Evolutionary conservation across 345 rosid species (phyloP).

Genomic region (Rhodomyrtus tomentosa): DNA sequence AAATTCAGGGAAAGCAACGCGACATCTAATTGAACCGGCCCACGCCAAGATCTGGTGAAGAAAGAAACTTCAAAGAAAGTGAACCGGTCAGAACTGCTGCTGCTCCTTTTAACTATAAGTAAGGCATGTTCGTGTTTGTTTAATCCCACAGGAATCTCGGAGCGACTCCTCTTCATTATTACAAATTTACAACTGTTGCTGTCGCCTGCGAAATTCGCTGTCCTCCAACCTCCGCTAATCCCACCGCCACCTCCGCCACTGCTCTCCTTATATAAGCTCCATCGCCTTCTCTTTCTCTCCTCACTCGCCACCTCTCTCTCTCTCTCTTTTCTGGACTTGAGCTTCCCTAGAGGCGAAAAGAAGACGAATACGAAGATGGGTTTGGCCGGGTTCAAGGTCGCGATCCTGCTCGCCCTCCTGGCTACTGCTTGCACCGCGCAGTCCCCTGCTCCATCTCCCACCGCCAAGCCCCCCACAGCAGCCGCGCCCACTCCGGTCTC

Average conservation of each 20-base stretch:
- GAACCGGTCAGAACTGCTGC: background rate
- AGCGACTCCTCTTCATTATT: background rate
- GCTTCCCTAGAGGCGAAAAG: background rate
- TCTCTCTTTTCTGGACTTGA: background rate
- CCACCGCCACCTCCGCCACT: background rate
- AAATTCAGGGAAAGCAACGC: background rate
- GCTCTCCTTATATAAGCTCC: background rate
- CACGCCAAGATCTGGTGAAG: background rate
- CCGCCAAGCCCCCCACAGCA: constrained; percentile 6
- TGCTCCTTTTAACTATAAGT: background rate
- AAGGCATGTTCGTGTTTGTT: background rate
- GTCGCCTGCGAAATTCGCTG: background rate
- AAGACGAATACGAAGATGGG: constrained; percentile 21
- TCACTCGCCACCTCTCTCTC: background rate
- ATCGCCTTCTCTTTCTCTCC: background rate
- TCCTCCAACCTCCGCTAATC: background rate
- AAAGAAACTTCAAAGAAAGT: background rate
- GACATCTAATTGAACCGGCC: background rate
- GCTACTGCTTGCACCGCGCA: constrained; percentile 63
- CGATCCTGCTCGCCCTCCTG: constrained; percentile 52
- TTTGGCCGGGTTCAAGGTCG: constrained; percentile 28
- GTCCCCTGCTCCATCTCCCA: constrained; percentile 46
- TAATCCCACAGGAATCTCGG: background rate
- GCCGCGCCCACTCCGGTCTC: constrained; percentile 16
- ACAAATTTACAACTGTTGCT: background rate